A percentile compares a stretch with the other conserved stretches of the same genome.
Conservation (phyloP, 129 eudicot species). For the Flaveria linearis region DNA sequence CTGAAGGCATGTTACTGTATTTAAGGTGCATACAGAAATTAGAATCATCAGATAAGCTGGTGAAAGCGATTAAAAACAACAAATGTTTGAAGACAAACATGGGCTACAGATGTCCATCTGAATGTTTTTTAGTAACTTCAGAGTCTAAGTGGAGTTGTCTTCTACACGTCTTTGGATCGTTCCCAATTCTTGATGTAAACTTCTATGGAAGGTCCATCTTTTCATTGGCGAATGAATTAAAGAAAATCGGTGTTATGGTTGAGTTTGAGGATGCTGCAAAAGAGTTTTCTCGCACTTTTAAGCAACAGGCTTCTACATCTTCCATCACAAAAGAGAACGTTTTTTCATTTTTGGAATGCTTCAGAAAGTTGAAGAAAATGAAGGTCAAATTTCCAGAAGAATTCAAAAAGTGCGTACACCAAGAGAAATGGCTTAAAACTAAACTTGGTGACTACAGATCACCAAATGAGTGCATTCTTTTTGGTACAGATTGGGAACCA, state of each 20-base stretch:
- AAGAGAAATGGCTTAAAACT: conserved; percentile 52
- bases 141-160: conserved; percentile 56
- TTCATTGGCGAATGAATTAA: conserved; percentile 28
- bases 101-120: conserved; percentile 48
- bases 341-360: conserved; percentile 34
- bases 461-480: conserved; percentile 51
- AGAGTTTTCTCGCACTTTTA: conserved; percentile 38
- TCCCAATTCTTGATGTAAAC: conserved; percentile 40
- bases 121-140: conserved; percentile 44
- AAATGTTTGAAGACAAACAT: conserved; percentile 46
- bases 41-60: conserved; percentile 32
- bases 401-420: conserved; percentile 37
- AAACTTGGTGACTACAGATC: conserved; percentile 49
- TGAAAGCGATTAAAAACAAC: conserved; percentile 24
- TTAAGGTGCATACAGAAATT: conserved; percentile 34
- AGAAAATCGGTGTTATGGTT: conserved; percentile 47
- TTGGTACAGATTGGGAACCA: conserved; percentile 41
- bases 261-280: conserved; percentile 39
- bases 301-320: conserved; percentile 38
- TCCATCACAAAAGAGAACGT: conserved; percentile 39
- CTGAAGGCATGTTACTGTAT: conserved; percentile 32
- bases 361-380: conserved; percentile 24
- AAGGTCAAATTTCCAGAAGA: conserved; percentile 25
- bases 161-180: conserved; percentile 42
- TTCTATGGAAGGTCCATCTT: conserved; percentile 41